Evolutionary conservation across 805 yeast species (phyloP).

Genomic region (Wickerhamiella nectarea): DNA sequence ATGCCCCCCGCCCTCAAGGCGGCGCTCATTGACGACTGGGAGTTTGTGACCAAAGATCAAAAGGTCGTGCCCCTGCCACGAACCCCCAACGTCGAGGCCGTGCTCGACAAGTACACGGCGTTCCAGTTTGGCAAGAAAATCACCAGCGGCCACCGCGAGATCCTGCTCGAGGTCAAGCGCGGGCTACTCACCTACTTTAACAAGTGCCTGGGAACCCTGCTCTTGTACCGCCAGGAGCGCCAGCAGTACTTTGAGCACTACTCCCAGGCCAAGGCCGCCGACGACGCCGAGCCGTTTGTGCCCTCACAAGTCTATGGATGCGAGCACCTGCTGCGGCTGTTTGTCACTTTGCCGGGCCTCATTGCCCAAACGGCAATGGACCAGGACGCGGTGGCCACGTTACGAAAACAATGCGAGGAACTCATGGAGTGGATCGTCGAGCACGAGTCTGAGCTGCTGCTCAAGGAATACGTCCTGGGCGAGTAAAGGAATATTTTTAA

Average conservation of each 20-base stretch:
- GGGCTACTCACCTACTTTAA: constrained; percentile 69
- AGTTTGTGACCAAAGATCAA: constrained; percentile 66
- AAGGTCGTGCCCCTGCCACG: constrained; percentile 56
- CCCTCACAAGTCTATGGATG: constrained; percentile 53
- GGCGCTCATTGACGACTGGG: constrained; percentile 86
- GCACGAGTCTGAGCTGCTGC: constrained; percentile 29
- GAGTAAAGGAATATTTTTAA: no score
- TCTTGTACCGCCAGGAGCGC: constrained; percentile 65
- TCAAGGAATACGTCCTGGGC: constrained; percentile 29
- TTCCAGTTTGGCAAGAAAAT: constrained; percentile 12
- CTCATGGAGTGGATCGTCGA: constrained; percentile 40
- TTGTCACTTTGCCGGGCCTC: constrained; percentile 72
- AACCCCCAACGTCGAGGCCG: constrained; percentile 36
- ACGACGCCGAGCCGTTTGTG: constrained; percentile 20
- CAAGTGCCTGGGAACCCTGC: constrained; percentile 49
- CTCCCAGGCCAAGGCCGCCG: constrained; percentile 21
- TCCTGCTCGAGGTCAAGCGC: constrained; percentile 49
- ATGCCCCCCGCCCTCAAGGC: constrained; percentile 59
- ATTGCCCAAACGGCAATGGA: constrained; percentile 72
- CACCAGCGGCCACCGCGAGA: constrained; percentile 32
- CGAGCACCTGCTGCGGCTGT: constrained; percentile 65
- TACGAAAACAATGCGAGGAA: constrained; percentile 42
- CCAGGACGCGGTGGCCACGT: constrained; percentile 43
- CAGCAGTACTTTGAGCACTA: constrained; percentile 49
- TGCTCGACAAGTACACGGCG: constrained; percentile 40